These are phyloP conservation scores for Aphanomyces astaci DNA, from an alignment of 352 stramenopile genomes.

Conservation along the genomic window DNA sequence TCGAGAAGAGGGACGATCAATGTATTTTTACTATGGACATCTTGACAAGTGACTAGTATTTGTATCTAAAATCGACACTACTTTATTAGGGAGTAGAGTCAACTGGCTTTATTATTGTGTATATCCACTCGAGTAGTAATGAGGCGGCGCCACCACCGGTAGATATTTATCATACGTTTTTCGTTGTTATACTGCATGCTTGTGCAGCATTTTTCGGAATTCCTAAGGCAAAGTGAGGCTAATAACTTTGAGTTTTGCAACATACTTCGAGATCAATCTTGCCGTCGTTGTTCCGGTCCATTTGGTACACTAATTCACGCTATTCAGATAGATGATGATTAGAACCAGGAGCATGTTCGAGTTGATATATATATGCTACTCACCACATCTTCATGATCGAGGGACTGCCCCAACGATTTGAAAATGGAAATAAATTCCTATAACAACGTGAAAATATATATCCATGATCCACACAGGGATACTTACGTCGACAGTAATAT, in stretches of 20 bases:
- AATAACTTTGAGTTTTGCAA: not conserved
- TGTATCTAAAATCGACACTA: not conserved
- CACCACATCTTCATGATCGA: conserved; percentile 58
- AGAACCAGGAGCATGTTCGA: no score
- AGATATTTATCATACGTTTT: no score
- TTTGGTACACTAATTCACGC: conserved; percentile 62
- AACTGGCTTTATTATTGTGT: not conserved
- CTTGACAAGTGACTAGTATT: no score
- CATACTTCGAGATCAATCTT: conserved; percentile 58
- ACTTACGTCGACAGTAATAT: conserved; percentile 46
- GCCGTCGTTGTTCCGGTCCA: conserved; percentile 62
- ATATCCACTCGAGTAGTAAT: not conserved
- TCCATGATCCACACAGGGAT: not conserved
- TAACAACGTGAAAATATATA: not conserved
- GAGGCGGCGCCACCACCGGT: no score
- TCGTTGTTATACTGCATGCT: conserved; percentile 61
- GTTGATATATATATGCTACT: not conserved
- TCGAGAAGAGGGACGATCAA: no score
- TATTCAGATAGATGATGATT: no score
- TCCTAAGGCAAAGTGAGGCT: conserved; percentile 24
- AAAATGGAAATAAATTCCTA: conserved; percentile 64
- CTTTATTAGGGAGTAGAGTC: not conserved
- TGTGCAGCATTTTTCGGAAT: conserved; percentile 63
- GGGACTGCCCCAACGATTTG: conserved; percentile 53
- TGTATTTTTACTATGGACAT: no score